A percentile compares a stretch with the other conserved stretches of the same genome.
Conservation (phyloP, 495 filamentous ascomycete genomes). For the Daldinia grandis region DNA sequence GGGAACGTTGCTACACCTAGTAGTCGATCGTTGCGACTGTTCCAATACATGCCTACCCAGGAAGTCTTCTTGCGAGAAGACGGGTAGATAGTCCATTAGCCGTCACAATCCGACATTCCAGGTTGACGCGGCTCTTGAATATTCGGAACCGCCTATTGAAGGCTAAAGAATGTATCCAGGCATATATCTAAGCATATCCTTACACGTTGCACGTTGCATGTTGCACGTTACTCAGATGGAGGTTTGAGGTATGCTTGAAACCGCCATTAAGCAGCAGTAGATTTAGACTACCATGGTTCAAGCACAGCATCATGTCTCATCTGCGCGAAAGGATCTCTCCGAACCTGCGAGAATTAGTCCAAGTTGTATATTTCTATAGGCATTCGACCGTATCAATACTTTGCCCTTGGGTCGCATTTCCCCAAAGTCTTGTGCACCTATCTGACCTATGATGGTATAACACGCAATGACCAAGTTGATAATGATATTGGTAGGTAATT, state of each 20-base stretch:
- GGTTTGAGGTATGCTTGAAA: background rate
- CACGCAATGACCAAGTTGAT: background rate
- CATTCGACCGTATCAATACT: background rate
- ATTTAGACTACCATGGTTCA: background rate
- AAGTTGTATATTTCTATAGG: background rate
- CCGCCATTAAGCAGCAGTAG: background rate
- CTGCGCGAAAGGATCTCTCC: background rate
- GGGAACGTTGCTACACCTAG: background rate
- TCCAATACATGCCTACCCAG: slow-evolving; percentile 3
- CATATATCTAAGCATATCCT: too few relatives aligned
- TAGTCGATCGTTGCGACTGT: background rate
- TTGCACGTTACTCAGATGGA: too few relatives aligned
- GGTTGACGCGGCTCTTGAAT: background rate
- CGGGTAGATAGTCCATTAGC: background rate
- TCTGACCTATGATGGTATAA: background rate
- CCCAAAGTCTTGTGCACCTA: background rate
- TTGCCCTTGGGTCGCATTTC: background rate
- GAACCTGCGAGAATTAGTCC: background rate
- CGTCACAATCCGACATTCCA: background rate
- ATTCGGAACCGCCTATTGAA: background rate
- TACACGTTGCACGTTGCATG: too few relatives aligned
- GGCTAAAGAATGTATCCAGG: too few relatives aligned
- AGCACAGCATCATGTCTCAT: background rate
- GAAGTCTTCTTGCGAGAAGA: background rate
- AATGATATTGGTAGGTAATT: background rate